A percentile compares a stretch with the other conserved stretches of the same genome.
These are phyloP conservation scores for Gaeumannomyces sp. DNA, from an alignment of 2,329 filamentous ascomycete species.

Conservation along the genomic window DNA sequence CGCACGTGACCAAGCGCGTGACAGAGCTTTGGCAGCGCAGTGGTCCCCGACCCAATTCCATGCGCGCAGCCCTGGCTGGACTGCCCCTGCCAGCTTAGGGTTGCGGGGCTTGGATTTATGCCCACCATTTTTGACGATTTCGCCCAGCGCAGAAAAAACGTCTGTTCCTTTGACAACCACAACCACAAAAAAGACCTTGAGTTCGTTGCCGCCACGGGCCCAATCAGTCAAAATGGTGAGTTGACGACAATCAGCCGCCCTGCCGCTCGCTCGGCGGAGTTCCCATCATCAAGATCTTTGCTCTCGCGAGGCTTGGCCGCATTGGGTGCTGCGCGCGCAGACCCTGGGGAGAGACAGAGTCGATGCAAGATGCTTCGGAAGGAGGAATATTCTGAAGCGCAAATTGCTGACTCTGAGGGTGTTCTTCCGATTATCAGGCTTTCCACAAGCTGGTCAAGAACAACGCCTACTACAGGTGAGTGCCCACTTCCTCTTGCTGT, in stretches of 20 bases:
- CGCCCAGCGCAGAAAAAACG: slow-evolving; percentile 6
- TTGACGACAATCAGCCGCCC: slow-evolving; percentile 29
- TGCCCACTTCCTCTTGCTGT: slow-evolving; percentile 15
- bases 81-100: slow-evolving; percentile 21
- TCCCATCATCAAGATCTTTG: background rate
- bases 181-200: slow-evolving; percentile 19
- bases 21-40: background rate
- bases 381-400: slow-evolving; percentile 77
- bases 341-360: slow-evolving; percentile 46
- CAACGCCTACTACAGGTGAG: slow-evolving; percentile 97
- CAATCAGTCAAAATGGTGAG: slow-evolving; percentile 65
- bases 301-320: background rate
- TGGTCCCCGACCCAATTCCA: slow-evolving; percentile 27
- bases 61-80: slow-evolving; percentile 8
- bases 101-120: slow-evolving; percentile 28
- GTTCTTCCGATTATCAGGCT: slow-evolving; percentile 49
- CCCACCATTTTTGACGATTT: slow-evolving; percentile 26
- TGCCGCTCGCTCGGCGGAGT: background rate
- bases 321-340: background rate
- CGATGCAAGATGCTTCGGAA: slow-evolving; percentile 99
- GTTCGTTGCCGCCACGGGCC: slow-evolving; percentile 30
- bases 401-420: slow-evolving; percentile 97
- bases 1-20: background rate
- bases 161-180: slow-evolving; percentile 24
- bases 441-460: slow-evolving; percentile 97